Percentiles rank a stretch among this genome's conserved stretches.
Conservation (phyloP, 2,329 filamentous ascomycete species). For the Colletotrichum euphorbiae region DNA sequence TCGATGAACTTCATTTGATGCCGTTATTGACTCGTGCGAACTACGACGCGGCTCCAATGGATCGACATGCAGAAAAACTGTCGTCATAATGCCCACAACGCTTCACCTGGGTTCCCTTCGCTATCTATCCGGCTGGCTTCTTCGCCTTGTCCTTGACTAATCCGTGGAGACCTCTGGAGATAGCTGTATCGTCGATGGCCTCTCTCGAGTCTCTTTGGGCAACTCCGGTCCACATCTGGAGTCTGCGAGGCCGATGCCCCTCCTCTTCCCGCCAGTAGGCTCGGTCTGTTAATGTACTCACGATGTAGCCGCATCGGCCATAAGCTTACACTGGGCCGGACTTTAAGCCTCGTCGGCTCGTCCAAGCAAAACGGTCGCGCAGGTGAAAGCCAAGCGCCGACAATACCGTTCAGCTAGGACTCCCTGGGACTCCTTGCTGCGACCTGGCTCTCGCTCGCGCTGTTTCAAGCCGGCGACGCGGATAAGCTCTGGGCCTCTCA, state of each 20-base stretch:
- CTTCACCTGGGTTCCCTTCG: constrained; percentile 25
- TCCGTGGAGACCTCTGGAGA: constrained; percentile 35
- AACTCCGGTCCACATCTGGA: constrained; percentile 32
- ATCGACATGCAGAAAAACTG: constrained; percentile 26
- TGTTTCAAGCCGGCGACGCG: constrained; percentile 39
- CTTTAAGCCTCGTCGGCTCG: constrained; percentile 36
- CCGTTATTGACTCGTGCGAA: constrained; percentile 33
- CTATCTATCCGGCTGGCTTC: constrained; percentile 25
- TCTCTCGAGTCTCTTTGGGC: constrained; percentile 24
- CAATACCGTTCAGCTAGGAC: constrained; percentile 18
- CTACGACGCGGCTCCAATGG: constrained; percentile 23
- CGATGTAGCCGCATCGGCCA: constrained; percentile 28
- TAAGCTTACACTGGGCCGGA: constrained; percentile 21
- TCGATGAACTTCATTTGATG: constrained; percentile 18
- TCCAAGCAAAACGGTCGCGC: constrained; percentile 10
- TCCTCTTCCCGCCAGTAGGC: constrained; percentile 34
- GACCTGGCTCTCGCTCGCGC: constrained; percentile 25
- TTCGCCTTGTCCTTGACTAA: constrained; percentile 36
- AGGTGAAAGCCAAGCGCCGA: constrained; percentile 30
- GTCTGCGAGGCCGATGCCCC: constrained; percentile 22
- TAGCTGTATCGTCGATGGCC: constrained; percentile 16
- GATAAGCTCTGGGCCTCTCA: constrained; percentile 34
- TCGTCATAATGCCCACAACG: constrained; percentile 40
- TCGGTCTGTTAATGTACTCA: constrained; percentile 36
- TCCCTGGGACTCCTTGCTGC: constrained; percentile 4